phyloP scores from a whole-genome alignment of 495 filamentous ascomycete genomes.

The Penicillium ochrochloron region DNA sequence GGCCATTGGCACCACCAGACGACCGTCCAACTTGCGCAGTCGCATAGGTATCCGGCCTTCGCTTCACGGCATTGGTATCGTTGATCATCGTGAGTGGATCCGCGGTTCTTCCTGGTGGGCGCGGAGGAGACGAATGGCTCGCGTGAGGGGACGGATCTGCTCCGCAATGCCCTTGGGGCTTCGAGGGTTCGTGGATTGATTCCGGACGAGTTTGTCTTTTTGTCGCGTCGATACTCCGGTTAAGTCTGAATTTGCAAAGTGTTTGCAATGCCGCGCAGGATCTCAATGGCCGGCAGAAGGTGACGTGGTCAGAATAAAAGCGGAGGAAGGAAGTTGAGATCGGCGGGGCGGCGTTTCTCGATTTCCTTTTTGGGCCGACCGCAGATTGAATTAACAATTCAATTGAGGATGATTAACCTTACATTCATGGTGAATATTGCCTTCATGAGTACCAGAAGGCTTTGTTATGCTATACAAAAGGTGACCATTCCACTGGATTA shows the following conservation, averaged over 20 bases:
- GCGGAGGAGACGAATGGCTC: conserved; percentile 1
- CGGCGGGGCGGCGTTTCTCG: neutral
- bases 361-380: conserved; percentile 7
- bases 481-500: too few species aligned
- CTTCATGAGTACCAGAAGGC: too few species aligned
- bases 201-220: neutral
- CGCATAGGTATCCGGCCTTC: conserved; percentile 17
- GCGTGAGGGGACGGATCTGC: conserved; percentile 4
- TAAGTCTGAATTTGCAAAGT: neutral
- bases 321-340: neutral
- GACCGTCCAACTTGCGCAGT: neutral
- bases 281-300: conserved; percentile 3
- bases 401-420: neutral
- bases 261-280: neutral
- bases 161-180: conserved; percentile 1
- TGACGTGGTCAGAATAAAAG: conserved; percentile 8
- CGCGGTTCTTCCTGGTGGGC: conserved; percentile 2
- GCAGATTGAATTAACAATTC: neutral
- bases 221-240: neutral
- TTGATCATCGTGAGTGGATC: conserved; percentile 28
- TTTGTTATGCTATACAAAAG: too few species aligned
- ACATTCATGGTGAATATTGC: neutral
- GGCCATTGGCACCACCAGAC: neutral
- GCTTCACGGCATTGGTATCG: conserved; percentile 25
- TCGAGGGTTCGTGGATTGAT: neutral